phyloP scores from a whole-genome alignment of 2,329 filamentous ascomycete species.

The Aspergillus texensis region DNA sequence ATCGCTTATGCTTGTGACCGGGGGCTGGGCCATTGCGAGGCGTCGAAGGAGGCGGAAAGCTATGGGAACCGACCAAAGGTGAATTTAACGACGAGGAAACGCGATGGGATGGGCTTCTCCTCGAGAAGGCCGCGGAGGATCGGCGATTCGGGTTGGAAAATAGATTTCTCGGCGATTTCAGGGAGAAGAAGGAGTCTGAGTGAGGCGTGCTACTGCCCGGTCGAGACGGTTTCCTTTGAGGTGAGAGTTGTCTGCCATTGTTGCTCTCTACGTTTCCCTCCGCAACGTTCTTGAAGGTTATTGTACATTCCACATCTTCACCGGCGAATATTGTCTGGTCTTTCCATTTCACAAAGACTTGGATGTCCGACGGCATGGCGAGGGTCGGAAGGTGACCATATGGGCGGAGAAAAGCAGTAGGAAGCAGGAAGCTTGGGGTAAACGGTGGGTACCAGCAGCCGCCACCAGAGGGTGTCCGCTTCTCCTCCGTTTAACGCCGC shows the following conservation, averaged over 20 bases:
- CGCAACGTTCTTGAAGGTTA: conserved; percentile 89
- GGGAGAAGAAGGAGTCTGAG: conserved; percentile 42
- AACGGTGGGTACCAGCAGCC: conserved; percentile 22
- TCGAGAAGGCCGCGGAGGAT: conserved; percentile 37
- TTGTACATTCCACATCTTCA: conserved; percentile 92
- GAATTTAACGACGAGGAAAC: conserved; percentile 44
- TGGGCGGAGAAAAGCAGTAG: conserved; percentile 26
- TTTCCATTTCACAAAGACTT: conserved; percentile 94
- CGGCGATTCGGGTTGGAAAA: conserved; percentile 40
- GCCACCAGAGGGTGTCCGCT: conserved; percentile 12
- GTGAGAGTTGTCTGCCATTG: conserved; percentile 31
- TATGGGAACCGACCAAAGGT: conserved; percentile 41
- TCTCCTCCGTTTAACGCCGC: neutral
- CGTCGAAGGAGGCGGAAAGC: conserved; percentile 44
- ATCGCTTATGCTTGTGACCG: conserved; percentile 70
- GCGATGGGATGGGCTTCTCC: conserved; percentile 40
- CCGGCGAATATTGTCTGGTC: conserved; percentile 94
- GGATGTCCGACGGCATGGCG: conserved; percentile 71
- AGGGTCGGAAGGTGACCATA: conserved; percentile 35
- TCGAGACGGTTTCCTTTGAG: conserved; percentile 43
- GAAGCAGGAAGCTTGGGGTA: conserved; percentile 21
- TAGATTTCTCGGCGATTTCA: conserved; percentile 41
- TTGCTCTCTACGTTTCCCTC: conserved; percentile 41
- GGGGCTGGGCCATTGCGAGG: conserved; percentile 35
- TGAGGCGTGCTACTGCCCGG: conserved; percentile 34